Evolutionary conservation across 176 grass and related monocot species (phyloP), one percentile per base, ranked within the genome.

Genomic region (Ananas comosus): DNA sequence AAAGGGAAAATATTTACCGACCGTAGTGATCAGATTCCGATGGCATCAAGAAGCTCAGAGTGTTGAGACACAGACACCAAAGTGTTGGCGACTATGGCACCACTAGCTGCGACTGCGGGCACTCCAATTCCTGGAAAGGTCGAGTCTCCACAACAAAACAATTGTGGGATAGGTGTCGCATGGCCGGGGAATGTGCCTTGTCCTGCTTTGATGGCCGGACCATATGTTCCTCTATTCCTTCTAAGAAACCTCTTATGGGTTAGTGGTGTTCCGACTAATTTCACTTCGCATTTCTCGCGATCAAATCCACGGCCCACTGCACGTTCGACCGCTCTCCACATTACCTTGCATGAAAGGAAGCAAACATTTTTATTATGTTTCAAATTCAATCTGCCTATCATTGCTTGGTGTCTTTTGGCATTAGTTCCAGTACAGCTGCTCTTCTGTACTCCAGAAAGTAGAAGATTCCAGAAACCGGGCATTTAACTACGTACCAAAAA

Each of bases 51-150:
- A 51, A 97, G 86, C 78, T 97, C 94, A 11, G 86, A 90, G 61
- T 97, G 94, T 49, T 97, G 88, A 0, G 83, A 75, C 54, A 97
- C 86, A 0, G 88, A 76, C 10, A 97, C 94, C 9, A 92, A 48
- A 22, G 86, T 83, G 79, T 97, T 97, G 10, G 89, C 94, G 13
- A 97, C 94, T 2, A 97, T 97, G n/a, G 93, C 93, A 9, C 93
- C 89, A 2, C 93, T 90, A 13, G 93, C 93, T 0, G 93, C 93
- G 10, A 97, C 93, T 10, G 93, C 93, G 1, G 84, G 93, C 16
- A 97, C 89, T 51, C 93, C 93, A 0, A 97, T 97, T 64, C 93
- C 93, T 10, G 93, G 93, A 54, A 97, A 97, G 51, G 93, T 92
- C 1, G 93, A 92, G 72, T 97, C 89, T 8, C 93, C 93, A 4